phyloP scores from a whole-genome alignment of 78 protist species.

The Protostelium mycophagum region DNA sequence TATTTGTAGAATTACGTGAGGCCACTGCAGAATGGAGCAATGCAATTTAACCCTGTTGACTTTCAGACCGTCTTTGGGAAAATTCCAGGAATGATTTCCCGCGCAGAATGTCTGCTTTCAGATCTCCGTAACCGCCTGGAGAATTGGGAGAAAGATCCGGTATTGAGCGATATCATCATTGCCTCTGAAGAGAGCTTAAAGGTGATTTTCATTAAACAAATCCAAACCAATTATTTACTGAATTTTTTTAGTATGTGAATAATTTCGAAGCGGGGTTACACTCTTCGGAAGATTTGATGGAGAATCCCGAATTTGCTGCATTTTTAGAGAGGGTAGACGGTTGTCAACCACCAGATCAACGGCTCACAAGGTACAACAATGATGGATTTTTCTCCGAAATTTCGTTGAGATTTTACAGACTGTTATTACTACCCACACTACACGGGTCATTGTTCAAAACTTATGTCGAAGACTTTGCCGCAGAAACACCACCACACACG shows the following conservation, averaged over 20 bases:
- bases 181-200: background rate
- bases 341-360: background rate
- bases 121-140: background rate
- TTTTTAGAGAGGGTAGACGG: background rate
- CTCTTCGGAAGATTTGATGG: background rate
- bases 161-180: background rate
- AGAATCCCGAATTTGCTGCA: background rate
- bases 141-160: background rate
- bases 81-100: background rate
- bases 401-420: background rate
- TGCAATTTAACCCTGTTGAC: background rate
- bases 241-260: background rate
- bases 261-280: background rate
- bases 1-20: background rate
- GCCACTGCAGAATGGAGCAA: background rate
- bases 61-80: background rate
- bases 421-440: background rate
- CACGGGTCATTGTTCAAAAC: background rate
- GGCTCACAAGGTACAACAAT: background rate
- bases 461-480: background rate
- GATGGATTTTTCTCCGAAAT: background rate
- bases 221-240: background rate
- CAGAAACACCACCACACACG: background rate
- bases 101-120: background rate
- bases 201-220: background rate